These are phyloP conservation scores for Suillus subalutaceus DNA, from an alignment of 768 basidiomycete genomes.

Conservation along the genomic window DNA sequence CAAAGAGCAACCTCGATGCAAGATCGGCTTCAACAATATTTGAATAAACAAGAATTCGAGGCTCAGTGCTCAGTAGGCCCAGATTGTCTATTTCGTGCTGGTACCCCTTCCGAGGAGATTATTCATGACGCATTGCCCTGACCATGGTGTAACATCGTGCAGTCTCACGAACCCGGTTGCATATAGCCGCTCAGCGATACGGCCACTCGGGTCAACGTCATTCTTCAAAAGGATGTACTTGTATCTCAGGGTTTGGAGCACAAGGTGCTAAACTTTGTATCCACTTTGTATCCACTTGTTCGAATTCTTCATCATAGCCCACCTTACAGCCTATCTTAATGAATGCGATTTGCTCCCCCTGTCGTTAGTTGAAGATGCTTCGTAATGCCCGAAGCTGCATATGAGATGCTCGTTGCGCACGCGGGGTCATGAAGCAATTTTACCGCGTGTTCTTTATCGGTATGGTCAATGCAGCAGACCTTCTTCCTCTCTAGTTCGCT, in stretches of 20 bases:
- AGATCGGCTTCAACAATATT: background rate
- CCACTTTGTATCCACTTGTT: background rate
- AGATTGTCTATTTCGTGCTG: background rate
- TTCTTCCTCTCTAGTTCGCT: too few relatives aligned
- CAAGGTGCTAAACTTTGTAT: constrained; percentile 1
- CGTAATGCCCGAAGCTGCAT: background rate
- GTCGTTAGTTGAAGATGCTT: background rate
- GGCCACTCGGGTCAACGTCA: background rate
- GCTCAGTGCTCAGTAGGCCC: background rate
- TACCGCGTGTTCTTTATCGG: background rate
- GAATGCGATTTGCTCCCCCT: background rate
- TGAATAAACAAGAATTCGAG: background rate
- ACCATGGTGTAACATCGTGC: background rate
- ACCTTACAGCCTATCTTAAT: background rate
- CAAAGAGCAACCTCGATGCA: background rate
- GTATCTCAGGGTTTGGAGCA: background rate
- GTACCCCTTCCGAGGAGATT: constrained; percentile 3
- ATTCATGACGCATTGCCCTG: background rate
- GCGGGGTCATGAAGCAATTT: background rate
- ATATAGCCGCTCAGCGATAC: background rate
- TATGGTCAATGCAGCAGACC: background rate
- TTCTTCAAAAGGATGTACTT: background rate
- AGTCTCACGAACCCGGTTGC: constrained; percentile 1
- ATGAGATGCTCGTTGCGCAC: too few relatives aligned
- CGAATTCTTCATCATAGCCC: background rate